Conservation (phyloP, 495 filamentous ascomycete genomes). For the Xanthoparmelia taractica region DNA sequence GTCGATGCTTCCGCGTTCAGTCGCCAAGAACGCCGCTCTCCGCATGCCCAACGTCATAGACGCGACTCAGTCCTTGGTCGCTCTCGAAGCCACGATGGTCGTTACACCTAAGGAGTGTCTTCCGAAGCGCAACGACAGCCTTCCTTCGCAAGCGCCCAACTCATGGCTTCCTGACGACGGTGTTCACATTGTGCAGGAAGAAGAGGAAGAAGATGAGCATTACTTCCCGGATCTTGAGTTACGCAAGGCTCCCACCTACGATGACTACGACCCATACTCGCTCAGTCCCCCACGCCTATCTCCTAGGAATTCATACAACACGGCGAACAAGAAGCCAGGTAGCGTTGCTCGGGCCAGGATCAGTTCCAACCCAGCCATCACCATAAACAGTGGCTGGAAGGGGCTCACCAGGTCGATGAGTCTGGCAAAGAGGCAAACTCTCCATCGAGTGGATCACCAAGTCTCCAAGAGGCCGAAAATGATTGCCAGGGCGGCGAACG, state of each 20-base stretch:
- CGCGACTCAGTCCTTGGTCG: slow-evolving; percentile 9
- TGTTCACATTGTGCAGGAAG: slow-evolving; percentile 5
- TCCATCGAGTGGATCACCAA: slow-evolving; percentile 16
- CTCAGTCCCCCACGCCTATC: slow-evolving; percentile 22
- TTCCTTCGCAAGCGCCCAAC: slow-evolving; percentile 15
- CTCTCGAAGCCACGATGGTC: slow-evolving; percentile 11
- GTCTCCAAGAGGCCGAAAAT: slow-evolving; percentile 24
- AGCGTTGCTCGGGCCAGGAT: slow-evolving; percentile 23
- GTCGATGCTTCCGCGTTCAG: slow-evolving; percentile 5
- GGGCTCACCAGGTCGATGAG: slow-evolving; percentile 18
- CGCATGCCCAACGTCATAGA: slow-evolving; percentile 9
- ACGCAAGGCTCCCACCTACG: slow-evolving; percentile 17
- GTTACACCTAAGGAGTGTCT: slow-evolving; percentile 1
- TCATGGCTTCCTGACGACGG: slow-evolving; percentile 25
- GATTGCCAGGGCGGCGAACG: slow-evolving; percentile 24
- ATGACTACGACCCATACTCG: slow-evolving; percentile 26
- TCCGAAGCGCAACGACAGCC: slow-evolving; percentile 15
- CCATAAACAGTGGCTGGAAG: slow-evolving; percentile 16
- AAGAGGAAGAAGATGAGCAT: slow-evolving; percentile 19
- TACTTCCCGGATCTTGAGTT: slow-evolving; percentile 21
- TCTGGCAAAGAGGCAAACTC: slow-evolving; percentile 18
- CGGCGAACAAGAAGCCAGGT: slow-evolving; percentile 16
- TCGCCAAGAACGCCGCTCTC: slow-evolving; percentile 10
- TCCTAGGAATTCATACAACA: slow-evolving; percentile 19
- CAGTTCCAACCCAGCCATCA: slow-evolving; percentile 8